Percentiles rank a stretch among this genome's conserved stretches.
phyloP scores from a whole-genome alignment of 2,329 filamentous ascomycete species.

The Didymella glomerata region DNA sequence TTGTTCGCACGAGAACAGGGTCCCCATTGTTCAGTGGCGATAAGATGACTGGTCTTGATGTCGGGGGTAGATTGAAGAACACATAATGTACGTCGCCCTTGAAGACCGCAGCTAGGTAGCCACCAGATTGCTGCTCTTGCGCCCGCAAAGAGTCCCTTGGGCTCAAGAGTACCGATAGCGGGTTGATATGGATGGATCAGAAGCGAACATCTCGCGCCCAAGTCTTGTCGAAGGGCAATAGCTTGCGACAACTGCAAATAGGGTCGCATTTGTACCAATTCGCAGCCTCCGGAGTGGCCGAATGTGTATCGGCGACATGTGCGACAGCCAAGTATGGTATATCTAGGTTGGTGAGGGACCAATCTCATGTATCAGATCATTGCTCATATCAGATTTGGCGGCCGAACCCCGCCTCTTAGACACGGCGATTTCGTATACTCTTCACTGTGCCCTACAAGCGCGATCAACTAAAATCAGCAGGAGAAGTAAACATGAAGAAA shows the following conservation, averaged over 20 bases:
- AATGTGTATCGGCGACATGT: not conserved
- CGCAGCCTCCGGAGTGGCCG: not conserved
- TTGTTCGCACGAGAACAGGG: conserved; percentile 60
- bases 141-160: not conserved
- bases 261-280: not conserved
- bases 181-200: not conserved
- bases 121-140: conserved; percentile 24
- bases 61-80: conserved; percentile 64
- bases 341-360: not conserved
- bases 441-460: not conserved
- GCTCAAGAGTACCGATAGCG: not conserved
- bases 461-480: not conserved
- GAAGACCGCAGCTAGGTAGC: conserved; percentile 65
- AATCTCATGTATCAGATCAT: not conserved
- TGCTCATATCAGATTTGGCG: not conserved
- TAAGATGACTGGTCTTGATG: conserved; percentile 61
- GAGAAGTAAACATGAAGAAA: not conserved
- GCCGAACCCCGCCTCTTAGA: not conserved
- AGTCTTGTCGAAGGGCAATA: too few species aligned
- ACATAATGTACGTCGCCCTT: conserved; percentile 63
- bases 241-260: not conserved
- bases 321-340: not conserved
- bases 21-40: conserved; percentile 59
- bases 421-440: not conserved
- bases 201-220: not conserved